Evolutionary conservation across 257 asterid species (phyloP).

Genomic region (Ajuga chamaepitys): DNA sequence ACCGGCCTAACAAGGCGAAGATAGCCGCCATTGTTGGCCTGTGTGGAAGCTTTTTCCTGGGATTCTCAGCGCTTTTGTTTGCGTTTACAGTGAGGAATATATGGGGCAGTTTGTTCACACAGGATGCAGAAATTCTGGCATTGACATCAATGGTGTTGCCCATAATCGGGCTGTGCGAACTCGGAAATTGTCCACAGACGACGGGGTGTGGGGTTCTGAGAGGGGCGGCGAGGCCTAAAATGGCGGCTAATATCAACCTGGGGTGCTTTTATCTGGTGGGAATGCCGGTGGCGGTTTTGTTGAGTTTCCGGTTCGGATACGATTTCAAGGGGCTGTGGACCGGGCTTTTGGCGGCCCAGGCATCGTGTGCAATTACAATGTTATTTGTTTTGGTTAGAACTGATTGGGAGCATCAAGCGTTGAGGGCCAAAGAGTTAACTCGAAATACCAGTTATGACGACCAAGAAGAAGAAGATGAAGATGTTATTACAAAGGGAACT

Average conservation of each 20-base stretch:
- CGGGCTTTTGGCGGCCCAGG: conserved; percentile 56
- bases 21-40: conserved; percentile 35
- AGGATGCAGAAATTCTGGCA: conserved; percentile 31
- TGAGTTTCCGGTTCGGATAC: conserved; percentile 30
- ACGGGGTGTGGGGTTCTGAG: conserved; percentile 47
- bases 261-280: conserved; percentile 57
- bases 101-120: conserved; percentile 51
- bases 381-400: conserved; percentile 33
- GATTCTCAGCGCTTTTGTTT: conserved; percentile 29
- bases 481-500: neutral
- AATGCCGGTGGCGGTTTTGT: conserved; percentile 43
- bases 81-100: conserved; percentile 30
- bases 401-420: conserved; percentile 49
- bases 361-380: conserved; percentile 44
- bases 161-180: conserved; percentile 53
- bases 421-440: conserved; percentile 41
- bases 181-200: conserved; percentile 70
- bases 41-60: conserved; percentile 23
- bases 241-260: conserved; percentile 49
- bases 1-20: conserved; percentile 31
- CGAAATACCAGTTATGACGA: conserved; percentile 5
- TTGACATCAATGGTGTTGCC: conserved; percentile 44
- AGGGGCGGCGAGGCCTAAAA: conserved; percentile 53
- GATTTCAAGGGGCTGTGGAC: conserved; percentile 53
- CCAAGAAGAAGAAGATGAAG: neutral